These are phyloP conservation scores for Kickxella alabastrina DNA, from an alignment of 192 early-diverging fungal species.

Conservation along the genomic window DNA sequence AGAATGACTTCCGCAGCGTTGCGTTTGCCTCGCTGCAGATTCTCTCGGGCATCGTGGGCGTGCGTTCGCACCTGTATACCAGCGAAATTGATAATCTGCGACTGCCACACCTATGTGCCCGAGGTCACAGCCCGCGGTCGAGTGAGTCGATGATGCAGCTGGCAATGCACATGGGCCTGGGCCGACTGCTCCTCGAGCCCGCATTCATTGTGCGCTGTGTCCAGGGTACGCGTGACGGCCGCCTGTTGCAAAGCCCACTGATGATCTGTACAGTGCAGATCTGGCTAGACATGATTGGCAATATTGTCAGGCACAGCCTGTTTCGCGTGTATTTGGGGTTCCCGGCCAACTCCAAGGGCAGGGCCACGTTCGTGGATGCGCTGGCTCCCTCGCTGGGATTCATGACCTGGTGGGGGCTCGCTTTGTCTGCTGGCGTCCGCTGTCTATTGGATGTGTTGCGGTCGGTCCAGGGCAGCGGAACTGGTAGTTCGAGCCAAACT, in stretches of 20 bases:
- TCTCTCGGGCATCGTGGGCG: conserved; percentile 22
- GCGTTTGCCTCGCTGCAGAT: conserved; percentile 18
- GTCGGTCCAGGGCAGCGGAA: background rate
- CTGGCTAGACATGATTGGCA: conserved; percentile 41
- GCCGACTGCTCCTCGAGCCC: conserved; percentile 22
- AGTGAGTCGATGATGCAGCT: conserved; percentile 27
- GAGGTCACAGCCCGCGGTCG: conserved; percentile 30
- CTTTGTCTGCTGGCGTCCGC: conserved; percentile 14
- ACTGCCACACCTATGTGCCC: conserved; percentile 22
- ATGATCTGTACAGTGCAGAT: conserved; percentile 18
- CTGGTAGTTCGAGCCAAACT: background rate
- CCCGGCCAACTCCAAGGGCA: background rate
- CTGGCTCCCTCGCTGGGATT: background rate
- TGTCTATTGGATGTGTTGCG: conserved; percentile 7
- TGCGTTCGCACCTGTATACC: conserved; percentile 10
- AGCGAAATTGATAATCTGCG: conserved; percentile 10
- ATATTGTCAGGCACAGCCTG: conserved; percentile 26
- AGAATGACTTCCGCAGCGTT: background rate
- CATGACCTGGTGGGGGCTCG: conserved; percentile 28
- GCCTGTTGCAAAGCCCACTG: conserved; percentile 1
- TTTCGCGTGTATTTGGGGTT: conserved; percentile 19
- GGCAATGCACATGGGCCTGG: conserved; percentile 18
- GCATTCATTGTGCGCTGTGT: conserved; percentile 2
- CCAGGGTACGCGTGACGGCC: background rate
- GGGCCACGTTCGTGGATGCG: background rate